Base-by-base conservation (phyloP, 2,329 filamentous ascomycete species). In the Pestalotiopsis fici region DNA sequence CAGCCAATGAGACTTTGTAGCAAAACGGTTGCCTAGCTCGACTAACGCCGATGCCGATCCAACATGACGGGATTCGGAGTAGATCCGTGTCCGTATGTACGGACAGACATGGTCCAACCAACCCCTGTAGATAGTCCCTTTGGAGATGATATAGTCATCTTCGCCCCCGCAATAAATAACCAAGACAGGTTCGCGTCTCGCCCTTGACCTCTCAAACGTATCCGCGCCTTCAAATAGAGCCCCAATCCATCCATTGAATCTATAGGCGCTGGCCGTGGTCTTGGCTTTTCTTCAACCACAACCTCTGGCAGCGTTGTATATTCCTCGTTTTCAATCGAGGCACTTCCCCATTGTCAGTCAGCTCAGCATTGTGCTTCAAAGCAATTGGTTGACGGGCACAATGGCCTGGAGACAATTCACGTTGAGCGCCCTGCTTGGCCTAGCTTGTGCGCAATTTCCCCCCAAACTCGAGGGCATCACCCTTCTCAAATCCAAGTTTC, bases 401-500 rank as follows among this genome's bases (percentile, higher is more conserved):
- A 60, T 60, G 57, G 15, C 31, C 2, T 21, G 18, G 57, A 60
- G 21, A 15, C 57, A 60, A 37, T 39, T 60, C 25, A 21, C 37
- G 4, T 37, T 27, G 57, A 12, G 57, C 28, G 27, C 27, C n/a
- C 56, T 72, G 28, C 67, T 67, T 5, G 35, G 64, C 9, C 61
- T 77, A 2, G 69, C 68, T 7, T 65, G 69, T 21, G 74, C 72
- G 7, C 74, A 76, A 47, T 77, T 78, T 59, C 76, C 76, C 4
- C 75, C 75, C 6, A 68, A 71, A 9, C 76, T 73, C 2, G 71
- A 78, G 67, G 72, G 71, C 25, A 68, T 84, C 27, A 86, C 82
- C 61, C 82, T 85, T 60, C 80, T 90, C 63, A 77, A 79, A 43
- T 90, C 88, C 21, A 86, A 86, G 7, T 80, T 91, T 65, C 82